Conservation (phyloP, 208 protist species). For the Leptomonas seymouri region DNA sequence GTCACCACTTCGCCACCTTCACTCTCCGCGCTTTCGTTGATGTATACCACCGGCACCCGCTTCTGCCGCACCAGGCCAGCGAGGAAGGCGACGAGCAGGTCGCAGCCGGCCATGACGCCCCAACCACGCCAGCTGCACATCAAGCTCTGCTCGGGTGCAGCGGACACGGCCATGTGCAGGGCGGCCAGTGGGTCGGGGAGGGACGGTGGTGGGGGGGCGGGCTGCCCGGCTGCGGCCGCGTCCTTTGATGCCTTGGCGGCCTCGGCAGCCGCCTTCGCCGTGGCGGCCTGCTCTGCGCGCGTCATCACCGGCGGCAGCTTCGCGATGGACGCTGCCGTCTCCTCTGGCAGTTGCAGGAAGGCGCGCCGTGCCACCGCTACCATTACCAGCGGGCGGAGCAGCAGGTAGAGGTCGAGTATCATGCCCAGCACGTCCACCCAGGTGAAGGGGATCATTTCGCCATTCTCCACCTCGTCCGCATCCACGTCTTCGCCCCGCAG, state of each 20-base stretch:
- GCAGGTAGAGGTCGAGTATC: constrained; percentile 62
- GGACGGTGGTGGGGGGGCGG: constrained; percentile 1
- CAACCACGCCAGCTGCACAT: constrained; percentile 63
- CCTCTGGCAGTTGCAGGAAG: constrained; percentile 39
- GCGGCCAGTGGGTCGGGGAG: constrained; percentile 20
- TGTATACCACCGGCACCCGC: constrained; percentile 80
- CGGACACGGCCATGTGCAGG: constrained; percentile 36
- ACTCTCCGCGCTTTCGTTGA: constrained; percentile 34
- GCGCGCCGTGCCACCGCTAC: constrained; percentile 47
- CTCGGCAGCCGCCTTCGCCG: constrained; percentile 17
- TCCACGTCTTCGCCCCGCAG: constrained; percentile 22
- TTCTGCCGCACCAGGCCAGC: constrained; percentile 56
- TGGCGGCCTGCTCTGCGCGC: constrained; percentile 17
- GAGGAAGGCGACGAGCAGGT: constrained; percentile 51
- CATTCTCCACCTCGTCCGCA: constrained; percentile 24
- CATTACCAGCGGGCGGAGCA: constrained; percentile 74
- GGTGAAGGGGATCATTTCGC: constrained; percentile 55
- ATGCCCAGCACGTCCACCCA: constrained; percentile 74
- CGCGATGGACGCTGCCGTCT: constrained; percentile 29
- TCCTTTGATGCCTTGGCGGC: constrained; percentile 17
- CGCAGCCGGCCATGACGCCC: constrained; percentile 52
- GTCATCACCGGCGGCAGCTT: constrained; percentile 15
- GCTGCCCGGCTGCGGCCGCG: neutral
- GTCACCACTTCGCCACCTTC: constrained; percentile 14
- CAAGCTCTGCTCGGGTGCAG: constrained; percentile 39